These are phyloP conservation scores for Inosperma sp. DNA, from an alignment of 768 basidiomycete species.

Conservation along the genomic window DNA sequence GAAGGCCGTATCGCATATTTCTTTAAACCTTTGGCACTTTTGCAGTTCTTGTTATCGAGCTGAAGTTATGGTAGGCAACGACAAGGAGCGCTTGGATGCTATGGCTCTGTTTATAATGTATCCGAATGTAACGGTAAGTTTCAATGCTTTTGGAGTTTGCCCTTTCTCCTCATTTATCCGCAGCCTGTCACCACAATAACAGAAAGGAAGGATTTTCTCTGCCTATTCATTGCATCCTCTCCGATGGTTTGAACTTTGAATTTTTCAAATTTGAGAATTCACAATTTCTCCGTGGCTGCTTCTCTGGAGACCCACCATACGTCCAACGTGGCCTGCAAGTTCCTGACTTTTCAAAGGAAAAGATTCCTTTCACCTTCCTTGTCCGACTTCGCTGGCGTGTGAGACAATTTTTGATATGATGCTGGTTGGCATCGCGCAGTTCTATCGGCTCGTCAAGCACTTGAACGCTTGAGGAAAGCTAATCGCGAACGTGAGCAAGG, in stretches of 20 bases:
- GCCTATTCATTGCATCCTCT: slow-evolving; percentile 15
- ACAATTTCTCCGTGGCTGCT: slow-evolving; percentile 22
- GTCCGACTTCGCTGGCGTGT: slow-evolving; percentile 21
- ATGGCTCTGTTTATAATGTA: slow-evolving; percentile 23
- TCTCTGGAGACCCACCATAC: slow-evolving; percentile 20
- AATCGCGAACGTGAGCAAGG: slow-evolving; percentile 14
- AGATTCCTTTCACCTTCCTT: slow-evolving; percentile 20
- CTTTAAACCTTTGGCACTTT: slow-evolving; percentile 21
- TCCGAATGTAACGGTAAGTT: slow-evolving; percentile 19
- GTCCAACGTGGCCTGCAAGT: slow-evolving; percentile 21
- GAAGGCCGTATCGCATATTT: slow-evolving; percentile 17
- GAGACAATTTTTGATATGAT: slow-evolving; percentile 21
- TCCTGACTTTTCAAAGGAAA: slow-evolving; percentile 14
- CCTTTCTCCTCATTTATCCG: background rate
- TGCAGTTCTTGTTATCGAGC: slow-evolving; percentile 19
- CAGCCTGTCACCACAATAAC: slow-evolving; percentile 15
- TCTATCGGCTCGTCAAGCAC: slow-evolving; percentile 17
- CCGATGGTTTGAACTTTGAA: slow-evolving; percentile 16
- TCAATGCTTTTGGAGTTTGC: slow-evolving; percentile 4
- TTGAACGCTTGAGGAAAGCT: slow-evolving; percentile 18
- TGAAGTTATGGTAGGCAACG: slow-evolving; percentile 17
- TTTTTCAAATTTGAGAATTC: slow-evolving; percentile 17
- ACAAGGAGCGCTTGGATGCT: slow-evolving; percentile 15
- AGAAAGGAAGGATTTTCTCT: slow-evolving; percentile 3
- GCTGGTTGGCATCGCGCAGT: slow-evolving; percentile 18